phyloP scores from a whole-genome alignment of 768 basidiomycete genomes.

The Lyophyllum shimeji region DNA sequence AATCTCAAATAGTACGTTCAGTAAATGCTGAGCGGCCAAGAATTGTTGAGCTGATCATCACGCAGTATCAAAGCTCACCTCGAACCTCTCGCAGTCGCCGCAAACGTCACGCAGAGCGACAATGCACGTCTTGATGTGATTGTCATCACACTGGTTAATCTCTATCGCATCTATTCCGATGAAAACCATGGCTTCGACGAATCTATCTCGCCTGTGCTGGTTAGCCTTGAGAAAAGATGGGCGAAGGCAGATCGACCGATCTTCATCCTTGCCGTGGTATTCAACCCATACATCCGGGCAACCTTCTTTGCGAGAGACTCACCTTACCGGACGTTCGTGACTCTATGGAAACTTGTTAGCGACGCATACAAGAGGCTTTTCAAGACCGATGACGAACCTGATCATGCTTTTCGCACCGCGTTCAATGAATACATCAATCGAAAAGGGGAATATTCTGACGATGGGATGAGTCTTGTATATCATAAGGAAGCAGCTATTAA shows the following conservation, averaged over 20 bases:
- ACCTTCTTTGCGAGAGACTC: constrained; percentile 10
- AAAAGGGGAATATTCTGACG: constrained; percentile 11
- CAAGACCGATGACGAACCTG: background rate
- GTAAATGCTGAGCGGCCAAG: background rate
- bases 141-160: constrained; percentile 21
- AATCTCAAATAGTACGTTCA: constrained; percentile 8
- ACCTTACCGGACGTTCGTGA: background rate
- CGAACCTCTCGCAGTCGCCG: constrained; percentile 28
- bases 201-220: constrained; percentile 8
- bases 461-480: constrained; percentile 13
- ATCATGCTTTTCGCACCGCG: constrained; percentile 8
- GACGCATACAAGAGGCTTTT: constrained; percentile 13
- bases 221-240: constrained; percentile 25
- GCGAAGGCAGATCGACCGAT: constrained; percentile 21
- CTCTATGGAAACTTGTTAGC: constrained; percentile 7
- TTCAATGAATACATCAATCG: constrained; percentile 11
- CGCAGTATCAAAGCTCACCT: constrained; percentile 21
- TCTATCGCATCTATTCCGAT: constrained; percentile 19
- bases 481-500: background rate
- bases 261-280: constrained; percentile 24
- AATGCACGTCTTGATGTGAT: constrained; percentile 21
- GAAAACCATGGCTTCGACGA: constrained; percentile 1
- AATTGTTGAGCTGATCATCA: too few species aligned
- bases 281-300: constrained; percentile 26
- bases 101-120: constrained; percentile 23